phyloP scores from a whole-genome alignment of 2,329 filamentous ascomycete genomes.

The Juglanconis sp. region DNA sequence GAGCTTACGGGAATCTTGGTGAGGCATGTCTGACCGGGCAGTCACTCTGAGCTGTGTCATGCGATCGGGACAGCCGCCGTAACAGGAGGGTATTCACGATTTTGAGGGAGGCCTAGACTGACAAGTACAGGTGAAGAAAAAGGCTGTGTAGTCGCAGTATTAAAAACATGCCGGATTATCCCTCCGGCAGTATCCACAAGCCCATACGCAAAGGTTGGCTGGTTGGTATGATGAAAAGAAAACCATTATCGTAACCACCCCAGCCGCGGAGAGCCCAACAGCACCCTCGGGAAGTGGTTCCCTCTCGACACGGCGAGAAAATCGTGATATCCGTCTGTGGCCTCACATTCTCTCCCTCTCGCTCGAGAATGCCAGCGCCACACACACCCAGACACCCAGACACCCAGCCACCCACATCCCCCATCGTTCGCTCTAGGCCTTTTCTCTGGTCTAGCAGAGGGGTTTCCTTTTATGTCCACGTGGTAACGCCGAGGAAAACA shows the following conservation, averaged over 20 bases:
- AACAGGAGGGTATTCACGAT: constrained; percentile 17
- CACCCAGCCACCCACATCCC: not conserved
- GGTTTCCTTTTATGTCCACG: constrained; percentile 15
- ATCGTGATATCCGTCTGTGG: constrained; percentile 7
- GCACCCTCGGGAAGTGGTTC: not conserved
- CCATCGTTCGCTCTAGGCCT: constrained; percentile 1
- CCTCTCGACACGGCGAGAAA: constrained; percentile 6
- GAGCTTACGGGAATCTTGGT: not conserved
- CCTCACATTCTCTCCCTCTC: not conserved
- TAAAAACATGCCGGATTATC: constrained; percentile 20
- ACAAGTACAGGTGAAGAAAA: constrained; percentile 18
- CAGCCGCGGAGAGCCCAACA: constrained; percentile 1
- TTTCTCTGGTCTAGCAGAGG: constrained; percentile 13
- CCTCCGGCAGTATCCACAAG: constrained; percentile 18
- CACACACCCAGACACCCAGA: not conserved
- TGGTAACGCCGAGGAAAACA: constrained; percentile 19
- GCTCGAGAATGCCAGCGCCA: not conserved
- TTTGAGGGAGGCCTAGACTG: constrained; percentile 16
- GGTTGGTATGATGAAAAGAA: constrained; percentile 23
- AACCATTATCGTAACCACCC: constrained; percentile 23
- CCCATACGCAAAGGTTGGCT: constrained; percentile 14
- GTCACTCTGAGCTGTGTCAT: not conserved
- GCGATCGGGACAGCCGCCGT: not conserved
- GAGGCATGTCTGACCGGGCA: not conserved
- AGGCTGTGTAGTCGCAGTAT: constrained; percentile 17